Percentiles rank a stretch among this genome's conserved stretches.
Evolutionary conservation across 768 basidiomycete species (phyloP).

Genomic region (Kwoniella heveanensis): DNA sequence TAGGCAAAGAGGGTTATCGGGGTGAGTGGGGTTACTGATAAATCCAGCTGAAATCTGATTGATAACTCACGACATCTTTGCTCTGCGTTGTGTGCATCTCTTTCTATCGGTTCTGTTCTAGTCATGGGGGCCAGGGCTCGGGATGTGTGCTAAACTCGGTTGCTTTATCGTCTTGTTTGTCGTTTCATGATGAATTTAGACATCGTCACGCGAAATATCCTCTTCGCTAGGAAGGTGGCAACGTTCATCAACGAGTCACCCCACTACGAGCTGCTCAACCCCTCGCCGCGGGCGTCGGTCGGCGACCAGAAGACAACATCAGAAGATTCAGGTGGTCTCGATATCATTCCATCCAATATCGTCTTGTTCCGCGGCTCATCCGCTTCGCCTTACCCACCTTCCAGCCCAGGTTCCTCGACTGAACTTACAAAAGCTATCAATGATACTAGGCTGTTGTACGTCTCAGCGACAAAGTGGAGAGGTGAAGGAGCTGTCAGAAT

Average conservation of each 20-base stretch:
- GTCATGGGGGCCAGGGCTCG: no score
- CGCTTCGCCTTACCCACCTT: constrained; percentile 31
- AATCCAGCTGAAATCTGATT: no score
- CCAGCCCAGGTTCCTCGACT: constrained; percentile 20
- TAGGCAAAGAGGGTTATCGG: constrained; percentile 57
- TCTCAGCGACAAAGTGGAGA: constrained; percentile 56
- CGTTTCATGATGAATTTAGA: constrained; percentile 25
- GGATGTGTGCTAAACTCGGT: no score
- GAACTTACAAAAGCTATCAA: constrained; percentile 55
- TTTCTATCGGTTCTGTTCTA: background rate
- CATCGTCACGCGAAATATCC: constrained; percentile 56
- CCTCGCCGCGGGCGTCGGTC: constrained; percentile 12
- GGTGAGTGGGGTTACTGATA: constrained; percentile 27
- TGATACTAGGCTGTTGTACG: constrained; percentile 54
- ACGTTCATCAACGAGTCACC: constrained; percentile 42
- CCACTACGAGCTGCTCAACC: constrained; percentile 49
- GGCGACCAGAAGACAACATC: no score
- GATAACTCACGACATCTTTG: no score
- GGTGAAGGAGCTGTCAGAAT: constrained; percentile 56
- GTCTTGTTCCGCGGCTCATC: constrained; percentile 54
- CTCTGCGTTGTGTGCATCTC: no score
- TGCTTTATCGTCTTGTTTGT: no score
- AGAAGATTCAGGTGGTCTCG: background rate
- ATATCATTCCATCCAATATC: constrained; percentile 55
- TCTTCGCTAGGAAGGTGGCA: constrained; percentile 55